phyloP scores from a whole-genome alignment of 1,139 yeast species.

The Saccharomycopsis phalli region DNA sequence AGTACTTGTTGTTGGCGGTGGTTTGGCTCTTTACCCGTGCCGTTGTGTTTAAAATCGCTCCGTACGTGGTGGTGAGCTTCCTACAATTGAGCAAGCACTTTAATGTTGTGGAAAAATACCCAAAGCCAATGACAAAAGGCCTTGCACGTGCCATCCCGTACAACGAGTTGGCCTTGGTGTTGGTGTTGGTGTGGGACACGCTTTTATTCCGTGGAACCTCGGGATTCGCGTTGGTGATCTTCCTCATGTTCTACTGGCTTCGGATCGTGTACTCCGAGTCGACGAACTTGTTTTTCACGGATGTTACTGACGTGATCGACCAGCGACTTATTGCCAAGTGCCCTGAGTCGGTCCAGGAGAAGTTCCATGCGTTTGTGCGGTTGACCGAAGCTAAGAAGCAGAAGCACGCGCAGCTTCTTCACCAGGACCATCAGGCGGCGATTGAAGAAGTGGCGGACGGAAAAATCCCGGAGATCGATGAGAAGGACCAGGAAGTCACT shows the following conservation, averaged over 20 bases:
- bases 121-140: conserved; percentile 32
- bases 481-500: conserved; percentile 4
- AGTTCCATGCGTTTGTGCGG: conserved; percentile 11
- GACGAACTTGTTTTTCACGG: conserved; percentile 36
- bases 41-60: conserved; percentile 57
- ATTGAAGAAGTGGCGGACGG: neutral
- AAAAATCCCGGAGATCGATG: neutral
- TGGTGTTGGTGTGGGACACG: conserved; percentile 49
- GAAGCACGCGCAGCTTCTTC: conserved; percentile 1
- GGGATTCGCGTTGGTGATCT: conserved; percentile 55
- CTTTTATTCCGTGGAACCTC: conserved; percentile 54
- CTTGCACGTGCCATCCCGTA: conserved; percentile 48
- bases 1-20: conserved; percentile 43
- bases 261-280: conserved; percentile 48
- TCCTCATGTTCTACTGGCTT: conserved; percentile 58
- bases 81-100: conserved; percentile 43
- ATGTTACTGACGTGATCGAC: conserved; percentile 19
- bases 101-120: conserved; percentile 30
- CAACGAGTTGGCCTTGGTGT: conserved; percentile 48
- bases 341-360: conserved; percentile 14
- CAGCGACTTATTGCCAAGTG: conserved; percentile 15
- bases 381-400: conserved; percentile 10
- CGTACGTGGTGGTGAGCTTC: conserved; percentile 46
- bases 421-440: neutral
- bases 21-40: conserved; percentile 59